Conservation (phyloP, 108 stramenopile species). For the Cyclotella choctawhatcheeana region DNA sequence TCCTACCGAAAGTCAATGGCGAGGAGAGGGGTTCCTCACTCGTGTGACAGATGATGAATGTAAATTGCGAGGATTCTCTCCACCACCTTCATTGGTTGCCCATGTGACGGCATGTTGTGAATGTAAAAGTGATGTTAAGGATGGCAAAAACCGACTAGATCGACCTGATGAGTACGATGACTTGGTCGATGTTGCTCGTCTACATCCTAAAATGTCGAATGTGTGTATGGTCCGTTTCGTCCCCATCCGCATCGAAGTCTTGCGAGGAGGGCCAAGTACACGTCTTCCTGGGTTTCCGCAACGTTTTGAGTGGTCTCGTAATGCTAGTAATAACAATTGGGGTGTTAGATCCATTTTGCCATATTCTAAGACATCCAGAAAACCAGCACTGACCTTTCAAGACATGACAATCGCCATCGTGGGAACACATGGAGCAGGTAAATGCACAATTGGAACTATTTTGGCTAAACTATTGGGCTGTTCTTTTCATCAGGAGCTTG, state of each 20-base stretch:
- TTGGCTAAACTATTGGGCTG: conserved; percentile 28
- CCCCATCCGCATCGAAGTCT: conserved; percentile 36
- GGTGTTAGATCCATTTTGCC: conserved; percentile 5
- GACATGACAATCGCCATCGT: conserved; percentile 29
- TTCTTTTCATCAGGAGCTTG: conserved; percentile 36
- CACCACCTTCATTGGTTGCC: conserved; percentile 13
- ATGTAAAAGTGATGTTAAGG: background rate
- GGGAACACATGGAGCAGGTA: conserved; percentile 37
- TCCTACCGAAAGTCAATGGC: conserved; percentile 36
- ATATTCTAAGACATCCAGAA: background rate
- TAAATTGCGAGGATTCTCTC: background rate
- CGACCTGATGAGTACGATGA: conserved; percentile 20
- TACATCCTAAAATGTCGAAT: background rate
- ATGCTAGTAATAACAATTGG: background rate
- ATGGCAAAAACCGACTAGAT: background rate
- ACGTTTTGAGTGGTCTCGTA: conserved; percentile 15
- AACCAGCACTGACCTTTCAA: background rate
- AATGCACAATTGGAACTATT: conserved; percentile 25
- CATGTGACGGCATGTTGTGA: conserved; percentile 9
- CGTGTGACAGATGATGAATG: conserved; percentile 26
- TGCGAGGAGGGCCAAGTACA: conserved; percentile 42
- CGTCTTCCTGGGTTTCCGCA: conserved; percentile 22
- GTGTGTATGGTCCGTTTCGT: conserved; percentile 32
- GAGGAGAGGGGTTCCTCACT: conserved; percentile 25
- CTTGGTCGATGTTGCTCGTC: conserved; percentile 6